Conservation (phyloP, 2,329 filamentous ascomycete species). For the Xylariaceae sp. region DNA sequence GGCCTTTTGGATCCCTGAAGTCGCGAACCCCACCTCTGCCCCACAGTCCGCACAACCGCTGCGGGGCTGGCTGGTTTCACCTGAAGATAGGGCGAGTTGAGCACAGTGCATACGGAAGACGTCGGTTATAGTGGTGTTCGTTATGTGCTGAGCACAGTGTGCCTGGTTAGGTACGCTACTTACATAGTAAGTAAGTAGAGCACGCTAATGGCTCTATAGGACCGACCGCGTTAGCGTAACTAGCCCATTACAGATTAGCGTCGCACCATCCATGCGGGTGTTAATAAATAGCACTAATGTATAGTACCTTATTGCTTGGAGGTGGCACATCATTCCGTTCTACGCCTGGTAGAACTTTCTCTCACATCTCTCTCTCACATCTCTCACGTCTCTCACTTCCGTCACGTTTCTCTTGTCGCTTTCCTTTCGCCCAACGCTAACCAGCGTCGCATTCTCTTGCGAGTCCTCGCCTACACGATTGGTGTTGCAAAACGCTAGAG, state of each 20-base stretch:
- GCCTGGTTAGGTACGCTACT: too few relatives aligned
- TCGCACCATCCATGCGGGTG: too few relatives aligned
- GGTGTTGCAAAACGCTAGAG: not conserved
- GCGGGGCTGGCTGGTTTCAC: too few relatives aligned
- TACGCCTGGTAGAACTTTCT: slow-evolving; percentile 11
- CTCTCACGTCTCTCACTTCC: slow-evolving; percentile 1
- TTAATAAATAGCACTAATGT: not conserved
- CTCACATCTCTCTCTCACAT: not conserved
- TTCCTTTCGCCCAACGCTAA: slow-evolving; percentile 5
- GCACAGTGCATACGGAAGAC: too few relatives aligned
- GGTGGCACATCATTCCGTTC: slow-evolving; percentile 12
- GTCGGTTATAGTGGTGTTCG: too few relatives aligned
- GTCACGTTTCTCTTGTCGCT: slow-evolving; percentile 4
- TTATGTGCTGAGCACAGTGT: too few relatives aligned
- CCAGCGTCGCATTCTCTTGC: slow-evolving; percentile 5
- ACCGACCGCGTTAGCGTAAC: too few relatives aligned
- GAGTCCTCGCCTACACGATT: not conserved
- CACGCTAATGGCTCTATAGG: too few relatives aligned
- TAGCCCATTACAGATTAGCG: too few relatives aligned
- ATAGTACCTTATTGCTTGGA: not conserved
- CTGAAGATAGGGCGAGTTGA: too few relatives aligned
- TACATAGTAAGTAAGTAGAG: too few relatives aligned
- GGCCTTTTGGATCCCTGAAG: too few relatives aligned
- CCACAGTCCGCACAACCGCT: slow-evolving; percentile 12
- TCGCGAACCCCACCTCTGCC: not conserved